phyloP scores from a whole-genome alignment of 129 eudicot genomes.

The Flaveria ramosissima region DNA sequence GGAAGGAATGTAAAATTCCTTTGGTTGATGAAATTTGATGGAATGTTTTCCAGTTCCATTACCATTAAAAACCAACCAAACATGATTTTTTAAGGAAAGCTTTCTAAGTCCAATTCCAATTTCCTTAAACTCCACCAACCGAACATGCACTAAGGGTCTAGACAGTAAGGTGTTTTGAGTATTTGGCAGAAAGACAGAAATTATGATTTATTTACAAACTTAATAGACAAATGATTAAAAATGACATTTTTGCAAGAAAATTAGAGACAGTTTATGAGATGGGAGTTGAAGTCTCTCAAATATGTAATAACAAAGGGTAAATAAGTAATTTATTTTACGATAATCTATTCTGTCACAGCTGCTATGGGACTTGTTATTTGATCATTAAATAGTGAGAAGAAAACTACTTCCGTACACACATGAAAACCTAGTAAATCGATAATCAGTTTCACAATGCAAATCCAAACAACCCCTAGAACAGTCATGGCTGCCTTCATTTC shows the following conservation, averaged over 20 bases:
- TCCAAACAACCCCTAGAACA: background rate
- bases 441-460: background rate
- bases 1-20: too few relatives aligned
- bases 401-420: background rate
- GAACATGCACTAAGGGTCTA: too few relatives aligned
- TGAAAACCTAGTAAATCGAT: background rate
- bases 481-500: background rate
- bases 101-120: too few relatives aligned
- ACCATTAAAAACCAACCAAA: too few relatives aligned
- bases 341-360: background rate
- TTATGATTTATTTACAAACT: too few relatives aligned
- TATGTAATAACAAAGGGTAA: background rate
- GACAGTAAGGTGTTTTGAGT: too few relatives aligned
- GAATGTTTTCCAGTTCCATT: too few relatives aligned
- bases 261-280: background rate
- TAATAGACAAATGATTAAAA: too few relatives aligned
- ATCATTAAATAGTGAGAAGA: background rate
- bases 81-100: too few relatives aligned
- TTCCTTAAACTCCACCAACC: too few relatives aligned
- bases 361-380: background rate
- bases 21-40: too few relatives aligned
- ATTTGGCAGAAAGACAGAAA: too few relatives aligned
- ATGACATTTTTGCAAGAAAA: background rate
- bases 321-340: background rate
- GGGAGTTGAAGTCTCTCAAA: background rate